These are phyloP conservation scores for Amphirosellinia nigrospora DNA, from an alignment of 495 filamentous ascomycete genomes.

Conservation along the genomic window DNA sequence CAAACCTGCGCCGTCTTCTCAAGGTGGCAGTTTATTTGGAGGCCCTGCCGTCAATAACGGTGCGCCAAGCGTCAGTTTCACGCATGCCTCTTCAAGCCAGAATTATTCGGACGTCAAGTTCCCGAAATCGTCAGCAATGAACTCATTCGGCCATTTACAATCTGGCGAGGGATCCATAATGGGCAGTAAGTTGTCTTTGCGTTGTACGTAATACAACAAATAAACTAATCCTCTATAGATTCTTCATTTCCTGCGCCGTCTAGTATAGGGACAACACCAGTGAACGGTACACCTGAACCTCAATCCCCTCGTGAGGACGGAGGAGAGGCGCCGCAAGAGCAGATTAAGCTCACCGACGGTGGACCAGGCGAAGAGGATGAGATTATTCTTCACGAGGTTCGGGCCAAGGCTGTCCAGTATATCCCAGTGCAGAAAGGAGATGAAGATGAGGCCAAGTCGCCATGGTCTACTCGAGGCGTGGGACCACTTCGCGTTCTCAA, in stretches of 20 bases:
- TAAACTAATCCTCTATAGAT: conserved; percentile 41
- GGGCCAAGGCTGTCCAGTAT: conserved; percentile 66
- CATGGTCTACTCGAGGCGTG: conserved; percentile 67
- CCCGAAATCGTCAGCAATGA: conserved; percentile 26
- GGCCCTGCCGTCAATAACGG: conserved; percentile 32
- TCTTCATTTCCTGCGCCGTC: conserved; percentile 57
- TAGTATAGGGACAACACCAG: conserved; percentile 62
- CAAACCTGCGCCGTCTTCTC: conserved; percentile 36
- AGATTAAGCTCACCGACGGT: conserved; percentile 66
- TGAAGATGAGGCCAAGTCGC: conserved; percentile 45
- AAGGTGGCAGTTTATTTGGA: conserved; percentile 30
- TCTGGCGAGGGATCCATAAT: conserved; percentile 48
- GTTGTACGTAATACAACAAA: background rate
- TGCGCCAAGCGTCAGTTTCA: conserved; percentile 37
- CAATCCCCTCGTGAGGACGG: conserved; percentile 60
- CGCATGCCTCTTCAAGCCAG: conserved; percentile 29
- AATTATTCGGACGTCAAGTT: conserved; percentile 29
- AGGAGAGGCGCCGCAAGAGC: conserved; percentile 55
- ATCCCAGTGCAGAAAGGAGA: conserved; percentile 44
- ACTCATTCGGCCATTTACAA: conserved; percentile 38
- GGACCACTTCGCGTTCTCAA: conserved; percentile 71
- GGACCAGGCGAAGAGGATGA: conserved; percentile 77
- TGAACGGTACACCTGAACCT: conserved; percentile 67
- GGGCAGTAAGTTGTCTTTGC: conserved; percentile 46
- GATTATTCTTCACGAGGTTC: conserved; percentile 64